Evolutionary conservation across 164 flowering plant genomes (phyloP), one percentile per base, ranked within the genome.

Genomic region (Nelumbo lutea): DNA sequence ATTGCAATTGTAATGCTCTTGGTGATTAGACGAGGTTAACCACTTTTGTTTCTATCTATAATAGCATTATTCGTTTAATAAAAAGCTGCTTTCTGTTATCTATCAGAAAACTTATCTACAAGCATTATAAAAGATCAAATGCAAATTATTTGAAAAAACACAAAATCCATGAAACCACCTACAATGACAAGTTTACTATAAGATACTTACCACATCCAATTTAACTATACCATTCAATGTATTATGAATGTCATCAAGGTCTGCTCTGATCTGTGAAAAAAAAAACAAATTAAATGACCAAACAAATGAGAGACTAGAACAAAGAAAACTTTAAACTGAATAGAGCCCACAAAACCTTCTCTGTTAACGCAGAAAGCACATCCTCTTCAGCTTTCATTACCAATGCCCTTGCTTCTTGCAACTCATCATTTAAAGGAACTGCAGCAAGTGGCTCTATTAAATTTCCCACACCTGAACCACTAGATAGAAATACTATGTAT

Each of bases 371-470:
- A 64, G 78, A 75, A 65, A 95, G 95, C 67, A 91, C 96, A 42
- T 86, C 94, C 62, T 79, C 81, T 83, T 95, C 97, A 61, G 96
- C 97, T 79, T 85, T 87, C 38, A 80, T 79, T 5, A 82, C 92
- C 47, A 72, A 75, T 44, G 81, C 85, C 73, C 85, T 87, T 68
- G 96, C 97, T 79, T 78, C 88, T 68, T 86, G 93, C 84, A 95
- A 77, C 70, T 91, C 98, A 75, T 91, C 96, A 81, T 95, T 95
- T 68, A 91, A 61, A 56, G 93, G 89, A 73, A 91, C 86, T 65
- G 92, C 97, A 67, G 89, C 73, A 10, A 95, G 81, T 65, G 98
- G 98, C 79, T 95, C 98, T 44, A 90, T 52, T 70, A 87, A 70
- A 78, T 76, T 89, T 76, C 89, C 95, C 45, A 39, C 79, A 75